phyloP scores from a whole-genome alignment of 1,139 yeast genomes.

The Williopsis jadinii region DNA sequence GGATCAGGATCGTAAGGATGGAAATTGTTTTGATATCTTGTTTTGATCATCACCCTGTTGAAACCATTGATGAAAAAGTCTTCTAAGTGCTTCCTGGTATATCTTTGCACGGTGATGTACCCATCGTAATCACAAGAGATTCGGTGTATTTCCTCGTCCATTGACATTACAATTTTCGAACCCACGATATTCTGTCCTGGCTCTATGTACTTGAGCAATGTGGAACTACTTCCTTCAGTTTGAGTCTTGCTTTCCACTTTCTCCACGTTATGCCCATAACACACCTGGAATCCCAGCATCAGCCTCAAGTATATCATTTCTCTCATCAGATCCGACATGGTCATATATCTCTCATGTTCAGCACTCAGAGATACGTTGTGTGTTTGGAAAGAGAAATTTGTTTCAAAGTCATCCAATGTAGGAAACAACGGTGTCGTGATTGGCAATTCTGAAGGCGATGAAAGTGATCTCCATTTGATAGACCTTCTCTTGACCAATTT shows the following conservation, averaged over 20 bases:
- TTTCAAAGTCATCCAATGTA: conserved; percentile 52
- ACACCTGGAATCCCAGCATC: conserved; percentile 84
- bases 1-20: conserved; percentile 53
- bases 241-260: conserved; percentile 57
- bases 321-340: conserved; percentile 60
- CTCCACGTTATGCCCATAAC: conserved; percentile 61
- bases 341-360: conserved; percentile 32
- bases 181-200: conserved; percentile 40
- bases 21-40: conserved; percentile 69
- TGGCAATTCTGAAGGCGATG: conserved; percentile 92
- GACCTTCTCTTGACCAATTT: conserved; percentile 51
- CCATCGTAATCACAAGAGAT: conserved; percentile 66
- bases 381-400: conserved; percentile 47
- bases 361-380: conserved; percentile 32
- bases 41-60: conserved; percentile 45
- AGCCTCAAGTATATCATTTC: conserved; percentile 85
- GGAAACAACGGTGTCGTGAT: conserved; percentile 76
- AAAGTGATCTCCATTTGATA: conserved; percentile 91
- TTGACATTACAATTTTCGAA: conserved; percentile 60
- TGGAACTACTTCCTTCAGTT: conserved; percentile 43
- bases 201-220: conserved; percentile 17
- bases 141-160: conserved; percentile 82
- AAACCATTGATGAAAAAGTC: conserved; percentile 20
- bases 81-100: conserved; percentile 27
- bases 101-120: conserved; percentile 70